These are phyloP conservation scores for Trichophyton rubrum DNA, from an alignment of 2,329 filamentous ascomycete genomes.

Conservation along the genomic window DNA sequence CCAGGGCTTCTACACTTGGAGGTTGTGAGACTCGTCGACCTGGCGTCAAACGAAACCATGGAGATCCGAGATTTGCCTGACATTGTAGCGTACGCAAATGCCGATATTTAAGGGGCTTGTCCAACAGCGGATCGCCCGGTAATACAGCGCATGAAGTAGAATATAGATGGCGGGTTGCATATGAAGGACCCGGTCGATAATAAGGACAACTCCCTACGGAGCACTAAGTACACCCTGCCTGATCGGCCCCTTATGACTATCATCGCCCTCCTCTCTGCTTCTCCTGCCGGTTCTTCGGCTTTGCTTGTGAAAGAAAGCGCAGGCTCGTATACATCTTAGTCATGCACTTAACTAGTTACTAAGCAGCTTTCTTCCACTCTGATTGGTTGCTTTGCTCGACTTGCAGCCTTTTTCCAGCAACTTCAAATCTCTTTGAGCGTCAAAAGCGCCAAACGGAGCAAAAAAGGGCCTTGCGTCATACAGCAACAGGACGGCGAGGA, in stretches of 20 bases:
- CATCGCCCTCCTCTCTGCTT: not conserved
- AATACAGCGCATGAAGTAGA: not conserved
- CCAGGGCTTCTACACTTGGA: constrained; percentile 42
- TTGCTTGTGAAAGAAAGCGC: not conserved
- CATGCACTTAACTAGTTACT: not conserved
- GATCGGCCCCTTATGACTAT: not conserved
- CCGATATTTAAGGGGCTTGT: not conserved
- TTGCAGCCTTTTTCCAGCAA: not conserved
- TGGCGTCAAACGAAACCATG: constrained; percentile 42
- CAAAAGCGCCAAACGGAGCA: not conserved
- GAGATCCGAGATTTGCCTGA: constrained; percentile 47
- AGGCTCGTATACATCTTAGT: not conserved
- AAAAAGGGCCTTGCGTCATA: not conserved
- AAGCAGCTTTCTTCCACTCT: not conserved
- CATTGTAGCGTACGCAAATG: constrained; percentile 34
- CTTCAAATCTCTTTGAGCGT: not conserved
- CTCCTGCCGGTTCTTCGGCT: not conserved
- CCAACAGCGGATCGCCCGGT: not conserved
- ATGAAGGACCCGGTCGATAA: not conserved
- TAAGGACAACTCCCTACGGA: not conserved
- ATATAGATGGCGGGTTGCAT: not conserved
- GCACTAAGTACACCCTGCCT: not conserved
- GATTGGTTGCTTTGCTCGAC: not conserved
- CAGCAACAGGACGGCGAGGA: not conserved
- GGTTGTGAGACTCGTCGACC: constrained; percentile 42